Base-by-base conservation (phyloP, 805 yeast genomes). In the Candida boleticola region DNA sequence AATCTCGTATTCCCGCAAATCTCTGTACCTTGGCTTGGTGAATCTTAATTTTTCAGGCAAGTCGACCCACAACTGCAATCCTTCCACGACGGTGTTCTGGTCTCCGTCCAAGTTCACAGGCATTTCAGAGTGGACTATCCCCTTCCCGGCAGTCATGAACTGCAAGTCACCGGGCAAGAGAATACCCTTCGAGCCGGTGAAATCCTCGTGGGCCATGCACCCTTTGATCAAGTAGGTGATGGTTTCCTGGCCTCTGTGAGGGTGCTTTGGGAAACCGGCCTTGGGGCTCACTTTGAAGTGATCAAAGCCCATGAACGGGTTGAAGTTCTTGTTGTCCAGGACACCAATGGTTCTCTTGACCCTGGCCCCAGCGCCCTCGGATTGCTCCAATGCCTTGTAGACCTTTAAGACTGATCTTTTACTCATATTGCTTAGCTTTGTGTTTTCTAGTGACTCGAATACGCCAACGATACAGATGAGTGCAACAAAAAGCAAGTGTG, bases 31-130 rank as follows among this genome's bases (percentile, higher is more conserved):
- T 27, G 47, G 48, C 19, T 38, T 35, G 6, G 41, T 30, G 43
- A 81, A 70, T 52, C 85, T 86, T 56, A 82, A 60, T 1, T 73
- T 61, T 33, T 66, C 76, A 16, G 93, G 96, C 51, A 82, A 73
- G 58, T 87, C 95, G 26, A 87, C 92, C 96, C 96, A 89, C 41
- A 89, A 67, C 61, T 89, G 97, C 69, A 88, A 67, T 45, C 95
- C 95, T 17, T 22, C 29, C 41, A 68, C 72, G 20, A 31, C 11
- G 11, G 35, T 19, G 11, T 31, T 31, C 16, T 75, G 63, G 0
- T 82, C 79, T 4, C 17, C 26, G 16, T 21, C 36, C 46, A 66
- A 63, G 29, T 71, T 68, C 25, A 82, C 82, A 5, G 96, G 96
- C 79, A 88, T 54, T 37, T 55, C 60, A 17, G 52, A 45, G 44